Percentiles rank a stretch among this genome's conserved stretches.
phyloP scores from a whole-genome alignment of 169 alveolate genomes.

The Theileria equi region DNA sequence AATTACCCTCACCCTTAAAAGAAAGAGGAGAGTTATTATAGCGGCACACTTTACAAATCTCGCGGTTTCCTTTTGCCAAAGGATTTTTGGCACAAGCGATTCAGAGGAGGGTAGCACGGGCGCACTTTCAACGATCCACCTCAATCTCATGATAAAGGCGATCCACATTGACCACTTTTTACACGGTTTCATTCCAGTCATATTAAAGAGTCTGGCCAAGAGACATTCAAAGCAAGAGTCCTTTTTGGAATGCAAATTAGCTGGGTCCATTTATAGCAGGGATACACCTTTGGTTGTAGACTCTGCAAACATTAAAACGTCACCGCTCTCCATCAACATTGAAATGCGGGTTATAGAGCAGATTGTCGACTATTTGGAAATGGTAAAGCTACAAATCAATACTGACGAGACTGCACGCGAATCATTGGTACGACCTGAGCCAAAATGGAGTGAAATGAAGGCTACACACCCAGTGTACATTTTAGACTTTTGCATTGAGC shows the following conservation, averaged over 20 bases:
- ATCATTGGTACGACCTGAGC: slow-evolving; percentile 70
- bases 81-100: neutral
- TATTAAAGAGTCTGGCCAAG: slow-evolving; percentile 76
- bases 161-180: slow-evolving; percentile 85
- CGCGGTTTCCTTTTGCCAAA: slow-evolving; percentile 8
- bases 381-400: slow-evolving; percentile 59
- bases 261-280: slow-evolving; percentile 25
- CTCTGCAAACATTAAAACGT: slow-evolving; percentile 66
- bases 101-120: neutral
- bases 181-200: slow-evolving; percentile 86
- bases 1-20: slow-evolving; percentile 68
- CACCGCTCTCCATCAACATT: slow-evolving; percentile 83
- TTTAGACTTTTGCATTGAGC: slow-evolving; percentile 56
- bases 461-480: slow-evolving; percentile 74
- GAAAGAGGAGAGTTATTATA: slow-evolving; percentile 66
- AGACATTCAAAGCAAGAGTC: slow-evolving; percentile 68
- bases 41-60: slow-evolving; percentile 69
- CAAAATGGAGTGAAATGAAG: slow-evolving; percentile 78
- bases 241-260: slow-evolving; percentile 46
- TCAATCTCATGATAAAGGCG: slow-evolving; percentile 58
- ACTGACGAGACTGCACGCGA: slow-evolving; percentile 36
- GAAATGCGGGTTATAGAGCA: slow-evolving; percentile 85
- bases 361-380: slow-evolving; percentile 78
- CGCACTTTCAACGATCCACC: slow-evolving; percentile 53
- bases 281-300: slow-evolving; percentile 75